Conservation (phyloP, 192 early-diverging fungal genomes). For the Linnemannia elongata region DNA sequence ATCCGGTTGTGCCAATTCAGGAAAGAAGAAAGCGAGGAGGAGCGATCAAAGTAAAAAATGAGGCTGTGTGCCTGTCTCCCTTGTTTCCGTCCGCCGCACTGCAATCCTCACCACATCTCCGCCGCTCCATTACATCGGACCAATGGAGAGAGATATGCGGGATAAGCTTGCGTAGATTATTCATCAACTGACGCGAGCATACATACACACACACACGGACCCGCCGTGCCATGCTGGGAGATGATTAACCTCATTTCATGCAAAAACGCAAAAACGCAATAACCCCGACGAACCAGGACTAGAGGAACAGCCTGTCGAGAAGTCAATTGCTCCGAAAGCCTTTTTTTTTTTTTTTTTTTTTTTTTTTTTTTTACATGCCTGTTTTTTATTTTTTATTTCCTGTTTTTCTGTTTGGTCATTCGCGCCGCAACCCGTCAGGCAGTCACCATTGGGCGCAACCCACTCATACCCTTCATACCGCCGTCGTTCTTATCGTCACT, state of each 20-base stretch:
- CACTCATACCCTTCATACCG: neutral
- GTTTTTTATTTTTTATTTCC: neutral
- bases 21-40: neutral
- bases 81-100: neutral
- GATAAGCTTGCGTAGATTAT: neutral
- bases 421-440: neutral
- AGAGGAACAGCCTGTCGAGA: neutral
- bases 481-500: neutral
- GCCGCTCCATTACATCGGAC: neutral
- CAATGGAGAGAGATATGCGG: neutral
- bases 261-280: neutral
- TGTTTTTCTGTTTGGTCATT: neutral
- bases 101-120: neutral
- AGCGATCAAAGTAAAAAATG: neutral
- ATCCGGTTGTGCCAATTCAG: neutral
- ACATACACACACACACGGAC: neutral
- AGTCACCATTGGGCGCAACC: neutral
- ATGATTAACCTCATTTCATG: neutral
- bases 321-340: neutral
- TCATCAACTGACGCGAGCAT: neutral
- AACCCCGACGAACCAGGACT: neutral
- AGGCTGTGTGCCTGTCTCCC: neutral
- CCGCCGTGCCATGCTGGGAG: neutral
- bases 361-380: neutral
- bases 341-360: constrained; percentile 9